Evolutionary conservation across 345 rosid genomes (phyloP).

Genomic region (Citrus hindsii): DNA sequence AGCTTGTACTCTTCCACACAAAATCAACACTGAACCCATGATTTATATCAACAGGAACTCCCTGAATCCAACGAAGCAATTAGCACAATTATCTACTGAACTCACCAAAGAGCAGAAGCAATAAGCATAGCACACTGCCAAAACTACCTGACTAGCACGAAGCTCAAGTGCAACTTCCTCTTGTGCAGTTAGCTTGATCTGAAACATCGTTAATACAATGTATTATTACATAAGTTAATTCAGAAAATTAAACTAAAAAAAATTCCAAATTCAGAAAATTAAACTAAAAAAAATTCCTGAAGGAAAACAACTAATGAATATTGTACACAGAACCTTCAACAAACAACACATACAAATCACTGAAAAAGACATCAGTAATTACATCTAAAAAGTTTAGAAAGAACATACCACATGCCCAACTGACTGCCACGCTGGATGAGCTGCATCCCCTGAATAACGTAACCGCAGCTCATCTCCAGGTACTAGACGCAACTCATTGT

Average conservation of each 20-base stretch:
- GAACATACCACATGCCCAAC: conserved; percentile 97
- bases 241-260: not conserved
- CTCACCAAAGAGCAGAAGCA: conserved; percentile 6
- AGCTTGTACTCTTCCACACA: conserved; percentile 99
- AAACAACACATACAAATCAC: not conserved
- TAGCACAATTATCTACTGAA: not conserved
- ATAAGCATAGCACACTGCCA: conserved; percentile 11
- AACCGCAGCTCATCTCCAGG: conserved; percentile 97
- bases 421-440: conserved; percentile 98
- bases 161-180: conserved; percentile 99
- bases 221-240: not conserved
- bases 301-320: not conserved
- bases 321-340: not conserved
- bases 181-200: conserved; percentile 97
- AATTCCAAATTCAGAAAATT: not conserved
- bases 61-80: conserved; percentile 43
- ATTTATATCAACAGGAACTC: conserved; percentile 88
- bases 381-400: conserved; percentile 14
- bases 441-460: conserved; percentile 96
- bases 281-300: not conserved
- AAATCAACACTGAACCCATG: conserved; percentile 98
- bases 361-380: not conserved
- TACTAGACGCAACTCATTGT: conserved; percentile 93
- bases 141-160: conserved; percentile 89
- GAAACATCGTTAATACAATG: conserved; percentile 17